A percentile compares a stretch with the other conserved stretches of the same genome.
phyloP scores from a whole-genome alignment of 106 monocot genomes.

The Cymbidium sinense region DNA sequence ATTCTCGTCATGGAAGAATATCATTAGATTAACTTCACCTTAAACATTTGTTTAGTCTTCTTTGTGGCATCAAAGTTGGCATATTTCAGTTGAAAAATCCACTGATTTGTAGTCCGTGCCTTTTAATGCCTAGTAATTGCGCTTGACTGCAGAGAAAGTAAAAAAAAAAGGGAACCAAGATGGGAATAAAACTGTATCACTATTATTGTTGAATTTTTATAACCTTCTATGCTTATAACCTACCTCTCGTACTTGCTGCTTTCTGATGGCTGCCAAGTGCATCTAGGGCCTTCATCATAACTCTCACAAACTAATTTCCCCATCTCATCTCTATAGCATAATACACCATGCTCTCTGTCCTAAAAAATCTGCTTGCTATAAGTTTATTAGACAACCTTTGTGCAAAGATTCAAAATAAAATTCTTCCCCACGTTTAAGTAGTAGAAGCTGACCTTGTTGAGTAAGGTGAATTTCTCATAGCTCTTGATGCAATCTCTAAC shows the following conservation, averaged over 20 bases:
- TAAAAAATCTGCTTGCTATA: too few species aligned
- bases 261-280: neutral
- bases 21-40: neutral
- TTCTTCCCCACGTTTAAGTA: neutral
- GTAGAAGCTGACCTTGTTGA: neutral
- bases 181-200: too few species aligned
- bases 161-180: too few species aligned
- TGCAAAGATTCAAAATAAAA: neutral
- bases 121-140: neutral
- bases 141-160: neutral
- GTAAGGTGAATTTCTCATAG: neutral
- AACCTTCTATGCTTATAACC: neutral
- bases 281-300: neutral
- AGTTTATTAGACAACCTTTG: too few species aligned
- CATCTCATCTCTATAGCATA: too few species aligned
- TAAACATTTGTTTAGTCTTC: too few species aligned
- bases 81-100: neutral
- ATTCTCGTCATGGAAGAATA: neutral
- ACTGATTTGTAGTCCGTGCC: neutral
- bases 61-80: neutral
- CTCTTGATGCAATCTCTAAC: neutral
- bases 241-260: neutral
- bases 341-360: too few species aligned
- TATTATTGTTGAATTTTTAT: too few species aligned
- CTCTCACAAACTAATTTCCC: too few species aligned